phyloP scores from a whole-genome alignment of 176 grass and related monocot genomes.

The Pontederia paniculata region DNA sequence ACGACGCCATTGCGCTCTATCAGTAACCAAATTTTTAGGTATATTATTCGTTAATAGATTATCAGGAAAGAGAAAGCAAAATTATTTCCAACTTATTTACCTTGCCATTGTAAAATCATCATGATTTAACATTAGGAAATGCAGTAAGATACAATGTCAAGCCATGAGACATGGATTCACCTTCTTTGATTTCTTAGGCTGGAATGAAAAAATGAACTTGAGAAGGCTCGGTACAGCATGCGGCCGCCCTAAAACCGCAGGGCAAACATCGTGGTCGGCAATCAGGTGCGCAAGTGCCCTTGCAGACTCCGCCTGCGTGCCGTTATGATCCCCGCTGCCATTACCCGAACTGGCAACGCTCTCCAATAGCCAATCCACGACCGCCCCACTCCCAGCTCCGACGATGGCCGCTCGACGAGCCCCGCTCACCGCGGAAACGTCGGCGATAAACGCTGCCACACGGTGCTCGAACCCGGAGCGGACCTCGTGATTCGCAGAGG shows the following conservation, averaged over 20 bases:
- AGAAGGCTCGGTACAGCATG: slow-evolving; percentile 64
- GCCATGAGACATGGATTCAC: slow-evolving; percentile 21
- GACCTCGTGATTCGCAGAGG: slow-evolving; percentile 89
- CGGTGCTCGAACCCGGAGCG: slow-evolving; percentile 76
- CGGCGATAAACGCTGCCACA: slow-evolving; percentile 77
- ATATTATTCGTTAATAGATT: no score
- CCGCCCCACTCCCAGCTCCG: slow-evolving; percentile 53
- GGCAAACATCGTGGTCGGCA: slow-evolving; percentile 49
- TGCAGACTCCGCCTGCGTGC: slow-evolving; percentile 69
- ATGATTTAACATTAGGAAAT: not conserved
- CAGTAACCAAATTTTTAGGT: no score
- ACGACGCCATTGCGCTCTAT: no score
- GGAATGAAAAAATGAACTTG: slow-evolving; percentile 88
- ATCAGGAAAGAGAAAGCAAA: no score
- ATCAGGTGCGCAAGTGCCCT: slow-evolving; percentile 75
- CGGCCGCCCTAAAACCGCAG: slow-evolving; percentile 48
- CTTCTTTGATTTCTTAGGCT: slow-evolving; percentile 66
- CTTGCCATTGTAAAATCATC: not conserved
- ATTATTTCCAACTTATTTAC: no score
- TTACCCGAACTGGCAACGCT: slow-evolving; percentile 32
- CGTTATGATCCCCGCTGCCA: slow-evolving; percentile 27
- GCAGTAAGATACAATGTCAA: not conserved
- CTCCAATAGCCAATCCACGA: slow-evolving; percentile 84
- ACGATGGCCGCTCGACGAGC: slow-evolving; percentile 64
- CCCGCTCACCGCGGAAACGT: slow-evolving; percentile 66